These are phyloP conservation scores for Apiotrichum gamsii DNA, from an alignment of 1,284 basidiomycete species.

Conservation along the genomic window DNA sequence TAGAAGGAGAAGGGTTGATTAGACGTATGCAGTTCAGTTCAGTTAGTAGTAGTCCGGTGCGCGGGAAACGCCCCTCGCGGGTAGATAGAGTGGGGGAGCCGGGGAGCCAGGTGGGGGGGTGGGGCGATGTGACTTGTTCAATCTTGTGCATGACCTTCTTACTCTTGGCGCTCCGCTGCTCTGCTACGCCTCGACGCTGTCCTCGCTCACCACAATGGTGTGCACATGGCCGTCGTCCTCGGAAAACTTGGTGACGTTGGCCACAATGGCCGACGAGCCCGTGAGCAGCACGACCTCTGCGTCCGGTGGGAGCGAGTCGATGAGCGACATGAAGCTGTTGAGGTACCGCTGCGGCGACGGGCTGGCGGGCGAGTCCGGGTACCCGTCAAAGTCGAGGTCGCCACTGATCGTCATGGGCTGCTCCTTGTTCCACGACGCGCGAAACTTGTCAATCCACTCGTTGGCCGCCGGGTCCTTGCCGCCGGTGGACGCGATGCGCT, in stretches of 20 bases:
- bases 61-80: too few relatives aligned
- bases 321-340: constrained; percentile 12
- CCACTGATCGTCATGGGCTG: constrained; percentile 6
- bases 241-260: constrained; percentile 6
- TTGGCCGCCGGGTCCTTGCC: constrained; percentile 3
- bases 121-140: too few relatives aligned
- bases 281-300: constrained; percentile 9
- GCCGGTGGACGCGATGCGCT: not conserved
- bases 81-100: too few relatives aligned
- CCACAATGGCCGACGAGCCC: constrained; percentile 4
- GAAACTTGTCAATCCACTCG: constrained; percentile 11
- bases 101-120: too few relatives aligned
- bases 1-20: too few relatives aligned
- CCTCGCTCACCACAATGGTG: constrained; percentile 2
- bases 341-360: constrained; percentile 12
- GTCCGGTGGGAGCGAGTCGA: constrained; percentile 6
- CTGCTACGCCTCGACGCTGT: too few relatives aligned
- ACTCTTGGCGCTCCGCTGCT: too few relatives aligned
- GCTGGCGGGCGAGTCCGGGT: constrained; percentile 9
- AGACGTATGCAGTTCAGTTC: too few relatives aligned
- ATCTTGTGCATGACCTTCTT: too few relatives aligned
- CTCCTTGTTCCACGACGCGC: constrained; percentile 6
- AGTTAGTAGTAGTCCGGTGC: too few relatives aligned
- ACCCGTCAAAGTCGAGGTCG: constrained; percentile 13
- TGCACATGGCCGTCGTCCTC: constrained; percentile 11